Percentiles rank a stretch among this genome's conserved stretches.
Conservation (phyloP, 163 green algal genomes). For the Volvox carteri region DNA sequence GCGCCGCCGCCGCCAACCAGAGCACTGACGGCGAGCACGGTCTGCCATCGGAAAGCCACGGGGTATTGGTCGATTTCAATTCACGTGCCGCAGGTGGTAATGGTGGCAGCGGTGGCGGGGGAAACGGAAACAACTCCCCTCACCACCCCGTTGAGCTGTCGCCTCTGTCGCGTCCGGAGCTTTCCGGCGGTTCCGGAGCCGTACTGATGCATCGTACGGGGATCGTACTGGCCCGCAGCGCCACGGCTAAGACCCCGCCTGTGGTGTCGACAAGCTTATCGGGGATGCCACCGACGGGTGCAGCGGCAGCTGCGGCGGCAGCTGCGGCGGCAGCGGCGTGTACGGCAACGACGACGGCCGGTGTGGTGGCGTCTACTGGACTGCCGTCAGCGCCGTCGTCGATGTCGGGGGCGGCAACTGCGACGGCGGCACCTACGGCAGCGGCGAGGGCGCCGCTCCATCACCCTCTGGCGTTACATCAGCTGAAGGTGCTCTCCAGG, state of each 20-base stretch:
- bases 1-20: neutral
- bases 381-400: neutral
- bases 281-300: neutral
- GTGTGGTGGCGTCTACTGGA: neutral
- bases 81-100: neutral
- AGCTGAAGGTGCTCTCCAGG: neutral
- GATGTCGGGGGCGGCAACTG: neutral
- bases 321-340: neutral
- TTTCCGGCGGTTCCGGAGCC: neutral
- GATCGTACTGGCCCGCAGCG: constrained; percentile 21
- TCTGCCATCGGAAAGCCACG: neutral
- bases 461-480: neutral
- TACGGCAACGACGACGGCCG: neutral
- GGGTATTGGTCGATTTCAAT: neutral
- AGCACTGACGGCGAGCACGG: neutral
- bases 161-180: neutral
- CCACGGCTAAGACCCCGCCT: neutral
- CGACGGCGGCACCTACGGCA: neutral
- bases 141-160: neutral
- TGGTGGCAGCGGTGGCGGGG: neutral
- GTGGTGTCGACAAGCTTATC: neutral
- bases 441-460: neutral
- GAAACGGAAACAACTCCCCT: neutral
- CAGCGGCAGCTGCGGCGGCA: neutral
- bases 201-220: neutral